These are phyloP conservation scores for Sphenostylis stenocarpa DNA, from an alignment of 306 rosid genomes.

Conservation along the genomic window DNA sequence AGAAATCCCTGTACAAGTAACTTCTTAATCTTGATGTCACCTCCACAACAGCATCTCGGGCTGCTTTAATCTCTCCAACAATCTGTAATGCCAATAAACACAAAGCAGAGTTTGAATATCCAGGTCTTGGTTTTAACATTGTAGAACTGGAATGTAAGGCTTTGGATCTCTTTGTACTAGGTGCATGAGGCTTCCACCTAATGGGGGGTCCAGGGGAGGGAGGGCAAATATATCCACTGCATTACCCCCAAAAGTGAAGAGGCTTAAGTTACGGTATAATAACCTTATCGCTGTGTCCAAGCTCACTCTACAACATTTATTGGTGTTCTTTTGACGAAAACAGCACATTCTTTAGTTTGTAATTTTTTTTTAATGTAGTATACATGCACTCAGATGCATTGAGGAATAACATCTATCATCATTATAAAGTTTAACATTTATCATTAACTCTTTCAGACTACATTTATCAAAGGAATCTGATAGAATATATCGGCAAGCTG, in stretches of 20 bases:
- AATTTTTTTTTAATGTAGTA: conserved; percentile 1
- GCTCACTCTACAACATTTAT: not conserved
- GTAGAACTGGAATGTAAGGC: conserved; percentile 1
- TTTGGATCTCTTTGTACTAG: conserved; percentile 14
- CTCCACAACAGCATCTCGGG: conserved; percentile 91
- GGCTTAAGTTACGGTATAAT: not conserved
- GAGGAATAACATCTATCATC: conserved; percentile 23
- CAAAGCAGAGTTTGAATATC: conserved; percentile 21
- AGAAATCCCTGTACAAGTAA: conserved; percentile 72
- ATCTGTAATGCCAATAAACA: conserved; percentile 55
- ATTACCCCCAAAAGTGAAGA: not conserved
- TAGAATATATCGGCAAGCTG: conserved; percentile 25
- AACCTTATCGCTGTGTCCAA: not conserved
- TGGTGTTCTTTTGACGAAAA: conserved; percentile 14
- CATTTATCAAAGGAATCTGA: conserved; percentile 7
- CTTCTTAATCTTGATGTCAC: conserved; percentile 86
- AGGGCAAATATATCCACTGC: not conserved
- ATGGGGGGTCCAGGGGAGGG: not conserved
- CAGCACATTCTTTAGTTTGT: not conserved
- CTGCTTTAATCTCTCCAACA: conserved; percentile 89
- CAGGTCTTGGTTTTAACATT: conserved; percentile 27
- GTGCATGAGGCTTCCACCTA: not conserved
- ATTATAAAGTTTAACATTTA: conserved; percentile 19
- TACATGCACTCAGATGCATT: conserved; percentile 20
- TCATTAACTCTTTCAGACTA: conserved; percentile 19